These are phyloP conservation scores for Solanum sejunctum DNA, from an alignment of 257 asterid species.

Conservation along the genomic window DNA sequence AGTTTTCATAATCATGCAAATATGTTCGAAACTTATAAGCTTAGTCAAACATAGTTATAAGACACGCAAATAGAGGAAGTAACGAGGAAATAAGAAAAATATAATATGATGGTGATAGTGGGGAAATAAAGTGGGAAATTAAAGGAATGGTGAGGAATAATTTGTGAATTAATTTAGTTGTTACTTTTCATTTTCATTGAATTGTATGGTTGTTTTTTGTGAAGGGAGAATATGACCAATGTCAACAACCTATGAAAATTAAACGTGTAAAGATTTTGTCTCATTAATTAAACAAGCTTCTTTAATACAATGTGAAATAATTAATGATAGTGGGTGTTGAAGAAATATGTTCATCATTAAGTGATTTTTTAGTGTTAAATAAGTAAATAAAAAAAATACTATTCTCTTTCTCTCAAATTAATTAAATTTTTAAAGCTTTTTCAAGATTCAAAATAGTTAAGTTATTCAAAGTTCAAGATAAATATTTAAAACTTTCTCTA, in stretches of 20 bases:
- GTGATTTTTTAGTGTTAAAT: no score
- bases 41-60: not conserved
- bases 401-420: no score
- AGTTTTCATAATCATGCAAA: not conserved
- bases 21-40: not conserved
- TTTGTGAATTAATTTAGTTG: not conserved
- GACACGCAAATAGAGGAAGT: not conserved
- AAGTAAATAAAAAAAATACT: no score
- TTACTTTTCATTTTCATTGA: not conserved
- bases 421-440: no score
- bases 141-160: not conserved
- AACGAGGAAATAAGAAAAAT: not conserved
- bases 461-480: no score
- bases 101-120: not conserved
- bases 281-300: not conserved
- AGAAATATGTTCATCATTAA: no score
- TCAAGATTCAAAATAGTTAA: no score
- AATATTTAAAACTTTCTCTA: no score
- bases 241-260: not conserved
- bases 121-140: not conserved
- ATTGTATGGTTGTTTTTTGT: not conserved
- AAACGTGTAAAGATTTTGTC: not conserved
- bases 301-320: not conserved
- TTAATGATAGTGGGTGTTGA: no score
- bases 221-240: not conserved